A percentile compares a stretch with the other conserved stretches of the same genome.
Evolutionary conservation across 352 stramenopile species (phyloP).

Genomic region (Phytopythium mirpurense): DNA sequence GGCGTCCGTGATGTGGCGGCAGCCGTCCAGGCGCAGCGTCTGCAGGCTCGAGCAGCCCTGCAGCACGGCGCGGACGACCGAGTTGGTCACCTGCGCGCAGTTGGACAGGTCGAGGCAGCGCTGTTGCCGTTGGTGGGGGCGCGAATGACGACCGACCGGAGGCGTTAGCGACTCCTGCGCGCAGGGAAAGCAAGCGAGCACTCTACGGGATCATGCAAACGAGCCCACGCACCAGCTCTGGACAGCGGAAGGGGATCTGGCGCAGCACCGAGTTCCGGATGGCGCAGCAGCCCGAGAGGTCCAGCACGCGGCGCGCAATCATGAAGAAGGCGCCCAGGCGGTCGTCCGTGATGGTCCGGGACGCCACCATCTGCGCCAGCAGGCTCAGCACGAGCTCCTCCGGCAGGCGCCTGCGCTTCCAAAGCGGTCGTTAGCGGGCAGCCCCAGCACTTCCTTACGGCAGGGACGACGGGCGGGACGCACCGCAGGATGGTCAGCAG

Average conservation of each 20-base stretch:
- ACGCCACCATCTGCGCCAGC: slow-evolving; percentile 62
- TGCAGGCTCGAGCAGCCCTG: slow-evolving; percentile 74
- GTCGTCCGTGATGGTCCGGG: slow-evolving; percentile 78
- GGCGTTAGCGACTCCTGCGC: no score
- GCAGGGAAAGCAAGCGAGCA: no score
- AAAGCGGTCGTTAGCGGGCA: slow-evolving; percentile 5
- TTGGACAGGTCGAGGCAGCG: slow-evolving; percentile 80
- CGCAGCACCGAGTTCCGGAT: slow-evolving; percentile 86
- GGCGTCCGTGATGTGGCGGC: slow-evolving; percentile 82
- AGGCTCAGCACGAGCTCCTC: slow-evolving; percentile 79
- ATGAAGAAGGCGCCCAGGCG: slow-evolving; percentile 80
- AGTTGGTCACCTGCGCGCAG: slow-evolving; percentile 85
- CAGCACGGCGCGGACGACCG: slow-evolving; percentile 72
- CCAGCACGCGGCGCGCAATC: slow-evolving; percentile 63
- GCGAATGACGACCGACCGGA: no score
- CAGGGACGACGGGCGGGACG: slow-evolving; percentile 3
- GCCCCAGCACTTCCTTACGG: neutral
- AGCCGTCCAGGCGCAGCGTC: slow-evolving; percentile 78
- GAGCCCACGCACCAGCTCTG: slow-evolving; percentile 71
- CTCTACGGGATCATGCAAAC: no score
- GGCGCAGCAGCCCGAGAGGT: slow-evolving; percentile 58
- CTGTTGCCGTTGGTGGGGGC: slow-evolving; percentile 22
- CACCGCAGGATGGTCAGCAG: slow-evolving; percentile 59
- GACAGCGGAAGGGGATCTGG: slow-evolving; percentile 81
- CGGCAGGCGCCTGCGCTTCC: slow-evolving; percentile 45